Evolutionary conservation across 352 stramenopile species (phyloP), one percentile per base, ranked within the genome.

Genomic region (Phytophthora rubi): DNA sequence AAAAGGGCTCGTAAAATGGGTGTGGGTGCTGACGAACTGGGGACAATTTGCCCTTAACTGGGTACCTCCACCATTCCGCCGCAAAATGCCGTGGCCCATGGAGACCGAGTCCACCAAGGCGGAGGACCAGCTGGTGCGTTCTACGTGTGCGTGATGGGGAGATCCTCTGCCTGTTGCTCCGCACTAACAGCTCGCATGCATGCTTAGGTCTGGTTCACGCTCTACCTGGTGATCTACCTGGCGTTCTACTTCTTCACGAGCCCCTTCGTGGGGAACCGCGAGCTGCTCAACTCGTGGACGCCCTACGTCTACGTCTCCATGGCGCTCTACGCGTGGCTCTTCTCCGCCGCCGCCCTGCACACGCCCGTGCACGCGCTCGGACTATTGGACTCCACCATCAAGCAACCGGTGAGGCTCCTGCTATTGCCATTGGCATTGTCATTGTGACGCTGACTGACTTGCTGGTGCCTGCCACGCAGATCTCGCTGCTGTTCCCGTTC

Each of bases 221-320:
- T 96, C 61, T 96, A 91, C 61, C 79, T 83, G 54, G 83, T 77
- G 47, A 82, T 96, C 66, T 94, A 94, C 57, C 48, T 94, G 26
- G 90, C 89, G 32, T 96, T 96, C 71, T 96, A 96, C 81, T 88
- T 95, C 76, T 96, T 96, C 74, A 95, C 89, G 54, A 95, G 87
- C 54, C 89, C 89, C 5, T 96, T 96, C 65, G 85, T 95, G 51
- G 87, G 84, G 21, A 95, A 95, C 59, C 85, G 85, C 6, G 89
- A 96, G 73, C 76, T 96, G 45, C 76, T 94, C 28, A 89, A 91
- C 66, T 88, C 82, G 45, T 96, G 89, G 89, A 96, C 89, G 61
- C 85, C 87, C 16, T 96, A 96, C 63, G 89, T 96, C 13, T 96
- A 96, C 77, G 73, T 94, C 39, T 95, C 87, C 35, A 94, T 96